These are phyloP conservation scores for Phytopythium mirpurense DNA, from an alignment of 352 stramenopile species.

Conservation along the genomic window DNA sequence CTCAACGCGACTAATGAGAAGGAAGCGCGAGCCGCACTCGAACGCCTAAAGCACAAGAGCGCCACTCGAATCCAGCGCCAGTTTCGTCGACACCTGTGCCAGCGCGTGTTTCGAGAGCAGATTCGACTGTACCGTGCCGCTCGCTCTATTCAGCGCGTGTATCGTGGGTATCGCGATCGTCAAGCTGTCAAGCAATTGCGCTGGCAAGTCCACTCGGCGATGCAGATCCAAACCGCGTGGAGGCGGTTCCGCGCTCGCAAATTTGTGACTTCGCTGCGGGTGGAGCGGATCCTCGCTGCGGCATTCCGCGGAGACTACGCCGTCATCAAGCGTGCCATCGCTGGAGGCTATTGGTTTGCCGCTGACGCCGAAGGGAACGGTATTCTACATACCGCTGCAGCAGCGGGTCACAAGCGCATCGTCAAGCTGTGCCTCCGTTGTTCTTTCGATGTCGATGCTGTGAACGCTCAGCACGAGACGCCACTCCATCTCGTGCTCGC, in stretches of 20 bases:
- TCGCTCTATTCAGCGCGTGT: constrained; percentile 49
- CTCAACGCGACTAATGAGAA: constrained; percentile 18
- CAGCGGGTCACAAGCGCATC: constrained; percentile 64
- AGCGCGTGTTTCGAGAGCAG: constrained; percentile 33
- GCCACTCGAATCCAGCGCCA: constrained; percentile 66
- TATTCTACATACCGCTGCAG: constrained; percentile 66
- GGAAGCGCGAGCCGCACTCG: constrained; percentile 30
- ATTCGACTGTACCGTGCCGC: constrained; percentile 37
- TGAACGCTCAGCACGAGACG: constrained; percentile 52
- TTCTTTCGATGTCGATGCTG: constrained; percentile 64
- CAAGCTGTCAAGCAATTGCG: constrained; percentile 27
- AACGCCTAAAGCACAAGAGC: constrained; percentile 27
- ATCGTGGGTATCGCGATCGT: constrained; percentile 38
- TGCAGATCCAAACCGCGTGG: constrained; percentile 55
- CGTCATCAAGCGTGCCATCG: constrained; percentile 51
- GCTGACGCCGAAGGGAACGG: constrained; percentile 53
- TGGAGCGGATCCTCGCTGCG: constrained; percentile 56
- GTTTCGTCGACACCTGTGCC: constrained; percentile 49
- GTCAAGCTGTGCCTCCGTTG: constrained; percentile 80
- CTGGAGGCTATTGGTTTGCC: constrained; percentile 41
- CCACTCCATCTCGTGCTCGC: constrained; percentile 71
- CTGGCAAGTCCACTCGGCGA: constrained; percentile 35
- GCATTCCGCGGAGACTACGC: constrained; percentile 76
- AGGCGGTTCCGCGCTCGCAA: constrained; percentile 32
- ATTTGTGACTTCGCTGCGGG: constrained; percentile 27